Conservation (phyloP, 2,329 filamentous ascomycete genomes). For the Ophiocordyceps camponoti-floridani region DNA sequence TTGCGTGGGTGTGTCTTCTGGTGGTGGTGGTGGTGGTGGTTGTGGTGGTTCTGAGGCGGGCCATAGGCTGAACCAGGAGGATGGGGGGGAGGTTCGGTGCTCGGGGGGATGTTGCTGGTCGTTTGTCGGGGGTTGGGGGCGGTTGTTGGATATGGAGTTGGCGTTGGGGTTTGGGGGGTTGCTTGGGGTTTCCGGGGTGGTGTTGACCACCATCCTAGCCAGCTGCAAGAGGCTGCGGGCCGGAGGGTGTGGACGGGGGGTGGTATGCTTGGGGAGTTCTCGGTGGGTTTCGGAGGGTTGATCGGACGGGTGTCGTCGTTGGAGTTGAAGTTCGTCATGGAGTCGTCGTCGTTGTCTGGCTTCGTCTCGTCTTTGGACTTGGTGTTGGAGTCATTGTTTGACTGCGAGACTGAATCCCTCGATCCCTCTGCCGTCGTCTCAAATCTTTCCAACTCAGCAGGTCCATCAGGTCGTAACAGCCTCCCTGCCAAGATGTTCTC, state of each 20-base stretch:
- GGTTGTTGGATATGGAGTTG: no score
- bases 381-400: no score
- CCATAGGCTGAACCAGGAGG: conserved; percentile 25
- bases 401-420: background rate
- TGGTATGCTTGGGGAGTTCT: conserved; percentile 1
- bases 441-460: conserved; percentile 32
- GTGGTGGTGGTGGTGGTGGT: conserved; percentile 11
- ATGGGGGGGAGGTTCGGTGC: conserved; percentile 6
- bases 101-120: no score
- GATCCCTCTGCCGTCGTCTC: conserved; percentile 15
- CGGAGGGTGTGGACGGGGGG: conserved; percentile 1
- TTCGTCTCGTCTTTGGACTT: conserved; percentile 3
- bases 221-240: conserved; percentile 23
- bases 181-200: no score
- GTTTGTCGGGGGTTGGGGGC: no score
- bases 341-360: background rate
- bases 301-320: no score
- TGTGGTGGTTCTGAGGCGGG: conserved; percentile 19
- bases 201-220: conserved; percentile 37
- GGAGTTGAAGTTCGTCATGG: no score
- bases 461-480: conserved; percentile 24
- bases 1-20: no score
- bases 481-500: conserved; percentile 43
- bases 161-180: no score
- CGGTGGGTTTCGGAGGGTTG: no score